Base-by-base conservation (phyloP, 73 alveolate species). In the Stentor coeruleus region DNA sequence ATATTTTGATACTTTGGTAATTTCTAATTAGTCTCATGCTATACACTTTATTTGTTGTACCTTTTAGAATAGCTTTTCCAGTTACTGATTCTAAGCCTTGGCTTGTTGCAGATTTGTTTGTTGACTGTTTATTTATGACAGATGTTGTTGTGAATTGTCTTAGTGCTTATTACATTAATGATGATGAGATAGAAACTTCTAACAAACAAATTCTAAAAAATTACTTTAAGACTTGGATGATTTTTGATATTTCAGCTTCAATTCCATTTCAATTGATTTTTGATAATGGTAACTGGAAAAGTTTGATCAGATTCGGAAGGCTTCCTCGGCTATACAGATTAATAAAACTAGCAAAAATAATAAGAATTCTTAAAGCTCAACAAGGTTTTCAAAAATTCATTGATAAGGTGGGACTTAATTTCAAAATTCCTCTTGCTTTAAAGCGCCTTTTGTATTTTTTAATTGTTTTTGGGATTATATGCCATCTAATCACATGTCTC, bases 401-500 rank as follows among this genome's bases (percentile, higher is more conserved):
- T 39, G 30, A 26, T 20, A 75, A 38, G 3, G 14, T 20, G 33
- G 38, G 26, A 38, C 33, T 14, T 39, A 39, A 38, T 75, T 14
- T 40, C 39, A 76, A 85, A 79, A 40, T 93, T 2, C 85, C 88
- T 75, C 89, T 89, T 72, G 92, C 88, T 39, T 83, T 91, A 14
- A 96, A 93, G 77, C 77, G 95, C 72, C 86, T 93, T 35, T 38
- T 89, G 41, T 85, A 84, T 58, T 93, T 93, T 83, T 59, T 91
- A 37, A 74, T 88, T 33, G 59, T 88, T 39, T 85, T 89, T 87
- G 60, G 90, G 33, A 39, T 91, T n/a, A 36, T 93, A 58, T 74
- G 88, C 74, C 98, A 93, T 80, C 49, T 93, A 58, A 74, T 90
- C 55, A 88, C 93, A 6, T 93, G 98, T 55, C 59, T 90, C 49